Evolutionary conservation across 106 monocot species (phyloP), one percentile per base, ranked within the genome.

Genomic region (Dendrobium catenatum): DNA sequence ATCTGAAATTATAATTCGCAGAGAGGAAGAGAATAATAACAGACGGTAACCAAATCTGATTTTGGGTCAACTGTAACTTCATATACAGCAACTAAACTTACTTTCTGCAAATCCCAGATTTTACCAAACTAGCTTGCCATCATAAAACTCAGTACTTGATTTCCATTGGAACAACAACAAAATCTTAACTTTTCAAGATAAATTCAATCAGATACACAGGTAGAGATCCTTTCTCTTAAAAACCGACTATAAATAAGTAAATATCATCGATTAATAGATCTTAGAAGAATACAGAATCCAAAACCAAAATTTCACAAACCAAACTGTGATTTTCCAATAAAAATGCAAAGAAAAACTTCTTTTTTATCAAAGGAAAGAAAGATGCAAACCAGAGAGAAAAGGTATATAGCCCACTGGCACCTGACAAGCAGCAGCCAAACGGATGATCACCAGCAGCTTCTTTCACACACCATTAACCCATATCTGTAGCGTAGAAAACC

Each of bases 381-480:
- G 43, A 74, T 9, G 4, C 19, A 31, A 29, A 74, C 74, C 74
- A 20, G 43, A 74, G 27, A 76, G 10, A 76, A 19, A 49, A 76
- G 42, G 9, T 22, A 76, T 22, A 76, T 41, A n/a, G 19, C 20
- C 15, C 1, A 74, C 29, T 13, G 48, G 22, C 24, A 18, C n/a
- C 76, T 26, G 76, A 76, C n/a, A 24, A 76, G 48, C 76, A 11
- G 26, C 76, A 48, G 47, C 76, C 3, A 26, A 51, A 49, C 22
- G 10, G 74, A 74, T 15, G 33, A 74, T 74, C 42, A 6, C 42
- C 74, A 74, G n/a, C 42, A 20, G 74, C 74, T 76, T 49, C 76
- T 3, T 11, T 49, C 49, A 49, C 27, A 16, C 47, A 1, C 49
- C 76, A 33, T 29, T 19, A 49, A 29, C 48, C 76, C 48, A 51